Evolutionary conservation across 176 grass and related monocot genomes (phyloP), one percentile per base, ranked within the genome.

Genomic region (Oryza australiensis): DNA sequence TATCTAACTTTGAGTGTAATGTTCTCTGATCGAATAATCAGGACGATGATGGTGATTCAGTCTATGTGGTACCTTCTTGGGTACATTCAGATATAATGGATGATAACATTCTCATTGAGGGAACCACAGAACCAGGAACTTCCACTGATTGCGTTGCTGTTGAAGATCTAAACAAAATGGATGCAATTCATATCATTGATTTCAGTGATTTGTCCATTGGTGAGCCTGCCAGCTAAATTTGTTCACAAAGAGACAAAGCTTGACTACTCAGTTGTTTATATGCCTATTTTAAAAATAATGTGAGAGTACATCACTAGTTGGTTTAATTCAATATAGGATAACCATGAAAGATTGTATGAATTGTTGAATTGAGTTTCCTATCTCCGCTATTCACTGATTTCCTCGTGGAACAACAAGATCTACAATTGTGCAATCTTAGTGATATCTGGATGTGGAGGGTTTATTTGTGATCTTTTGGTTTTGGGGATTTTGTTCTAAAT

Each of bases 41-140:
- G 96, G 90, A 89, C 66, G 80, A 37, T 40, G 22, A 87, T 74
- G 86, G 82, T 42, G 77, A 79, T 23, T 77, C 18, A 18, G 34
- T 91, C 8, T 79, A 88, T 77, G 68, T 18, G 70, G 57, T 63
- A 63, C 90, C 96, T 82, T 93, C 93, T 74, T 98, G 90, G 90
- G 88, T 98, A 89, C 96, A 98, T 88, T 98, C 95, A 80, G 95
- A 98, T 84, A 91, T 95, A 62, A 98, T 98, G 95, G 95, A 98
- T 7, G 95, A 98, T 79, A 95, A 95, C 88, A 95, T 98, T 88
- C 87, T 89, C 72, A 91, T 94, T 66, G 84, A 87, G 78, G 40
- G 55, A 59, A 64, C 64, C 86, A 64, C 67, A 57, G 33, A 85
- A 73, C 12, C 62, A 65, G 46, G 51, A 84, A 73, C 75, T 64